These are phyloP conservation scores for Penicillium psychrosexuale DNA, from an alignment of 2,329 filamentous ascomycete genomes.

Conservation along the genomic window DNA sequence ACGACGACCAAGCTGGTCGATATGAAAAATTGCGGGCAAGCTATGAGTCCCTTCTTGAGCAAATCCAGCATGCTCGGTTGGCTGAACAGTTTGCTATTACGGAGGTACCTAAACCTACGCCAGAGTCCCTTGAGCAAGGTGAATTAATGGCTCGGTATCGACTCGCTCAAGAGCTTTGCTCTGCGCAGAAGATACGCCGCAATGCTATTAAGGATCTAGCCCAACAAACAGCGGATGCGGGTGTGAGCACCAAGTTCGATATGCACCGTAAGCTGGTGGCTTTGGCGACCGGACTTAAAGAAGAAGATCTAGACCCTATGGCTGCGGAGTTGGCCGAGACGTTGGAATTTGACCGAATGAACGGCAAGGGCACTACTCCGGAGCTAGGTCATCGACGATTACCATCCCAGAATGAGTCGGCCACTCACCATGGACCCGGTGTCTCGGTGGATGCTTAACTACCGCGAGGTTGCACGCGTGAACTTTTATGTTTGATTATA, in stretches of 20 bases:
- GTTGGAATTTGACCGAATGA: constrained; percentile 44
- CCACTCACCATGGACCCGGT: constrained; percentile 26
- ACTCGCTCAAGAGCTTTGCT: constrained; percentile 31
- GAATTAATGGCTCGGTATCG: constrained; percentile 33
- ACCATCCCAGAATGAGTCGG: constrained; percentile 24
- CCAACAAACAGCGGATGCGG: constrained; percentile 46
- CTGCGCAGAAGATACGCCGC: constrained; percentile 35
- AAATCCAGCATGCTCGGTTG: constrained; percentile 41
- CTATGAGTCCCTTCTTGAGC: constrained; percentile 46
- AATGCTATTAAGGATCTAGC: constrained; percentile 41
- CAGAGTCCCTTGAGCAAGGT: constrained; percentile 25
- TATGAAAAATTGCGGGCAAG: constrained; percentile 37
- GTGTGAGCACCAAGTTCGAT: constrained; percentile 46
- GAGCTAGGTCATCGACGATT: constrained; percentile 27
- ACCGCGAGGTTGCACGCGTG: neutral
- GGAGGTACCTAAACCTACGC: constrained; percentile 11
- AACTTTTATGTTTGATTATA: neutral
- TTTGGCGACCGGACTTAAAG: constrained; percentile 47
- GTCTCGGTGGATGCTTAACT: constrained; percentile 35
- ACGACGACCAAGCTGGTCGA: constrained; percentile 39
- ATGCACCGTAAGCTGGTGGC: constrained; percentile 48
- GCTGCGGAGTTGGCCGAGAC: constrained; percentile 46
- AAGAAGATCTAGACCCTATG: constrained; percentile 49
- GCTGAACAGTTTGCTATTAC: constrained; percentile 28
- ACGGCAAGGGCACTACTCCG: constrained; percentile 35